phyloP scores from a whole-genome alignment of 2,329 filamentous ascomycete species.

The Anthostomella pinea region DNA sequence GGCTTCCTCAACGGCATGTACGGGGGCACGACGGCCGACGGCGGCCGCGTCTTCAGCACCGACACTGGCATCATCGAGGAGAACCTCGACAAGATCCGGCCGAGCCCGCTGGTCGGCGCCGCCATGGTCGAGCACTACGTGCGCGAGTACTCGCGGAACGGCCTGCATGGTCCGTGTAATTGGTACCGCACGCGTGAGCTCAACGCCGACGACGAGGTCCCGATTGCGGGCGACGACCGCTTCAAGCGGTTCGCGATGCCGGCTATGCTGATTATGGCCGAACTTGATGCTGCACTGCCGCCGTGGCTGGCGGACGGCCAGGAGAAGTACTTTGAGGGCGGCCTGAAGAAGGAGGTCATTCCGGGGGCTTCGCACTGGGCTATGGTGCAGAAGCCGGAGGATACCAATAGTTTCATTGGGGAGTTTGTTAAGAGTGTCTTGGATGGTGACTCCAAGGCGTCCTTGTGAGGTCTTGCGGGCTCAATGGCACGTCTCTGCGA shows the following conservation, averaged over 20 bases:
- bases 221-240: constrained; percentile 58
- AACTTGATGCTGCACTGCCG: constrained; percentile 68
- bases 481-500: too few species aligned
- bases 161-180: constrained; percentile 76
- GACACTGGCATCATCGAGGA: constrained; percentile 63
- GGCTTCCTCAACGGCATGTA: constrained; percentile 71
- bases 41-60: constrained; percentile 57
- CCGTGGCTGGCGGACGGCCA: constrained; percentile 69
- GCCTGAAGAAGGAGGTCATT: constrained; percentile 58
- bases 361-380: constrained; percentile 74
- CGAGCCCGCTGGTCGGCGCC: constrained; percentile 57
- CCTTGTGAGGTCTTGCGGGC: constrained; percentile 35
- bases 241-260: constrained; percentile 59
- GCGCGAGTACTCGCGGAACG: constrained; percentile 65
- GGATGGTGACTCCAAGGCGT: constrained; percentile 33
- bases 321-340: constrained; percentile 62
- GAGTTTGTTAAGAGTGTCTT: constrained; percentile 62
- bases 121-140: constrained; percentile 78
- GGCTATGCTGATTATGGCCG: constrained; percentile 71
- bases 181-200: constrained; percentile 78
- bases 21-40: constrained; percentile 58
- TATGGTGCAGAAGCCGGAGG: constrained; percentile 67
- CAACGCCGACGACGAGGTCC: constrained; percentile 74
- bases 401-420: constrained; percentile 66
- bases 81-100: constrained; percentile 54